Percentiles rank a stretch among this genome's conserved stretches.
Conservation (phyloP, 148 eudicot genomes). For the Persicaria tinctoria region DNA sequence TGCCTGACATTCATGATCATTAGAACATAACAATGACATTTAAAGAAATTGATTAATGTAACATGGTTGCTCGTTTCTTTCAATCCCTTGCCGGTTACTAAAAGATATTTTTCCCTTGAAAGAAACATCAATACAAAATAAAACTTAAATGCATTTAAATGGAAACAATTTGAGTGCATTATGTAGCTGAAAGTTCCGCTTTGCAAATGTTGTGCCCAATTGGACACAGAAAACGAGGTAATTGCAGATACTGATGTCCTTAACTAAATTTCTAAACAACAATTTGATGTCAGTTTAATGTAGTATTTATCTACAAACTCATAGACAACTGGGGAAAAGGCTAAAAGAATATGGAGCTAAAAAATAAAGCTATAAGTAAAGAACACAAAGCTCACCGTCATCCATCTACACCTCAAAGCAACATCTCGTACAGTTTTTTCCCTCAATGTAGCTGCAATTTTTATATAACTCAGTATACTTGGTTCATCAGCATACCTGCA, state of each 20-base stretch:
- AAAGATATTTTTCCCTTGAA: background rate
- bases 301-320: background rate
- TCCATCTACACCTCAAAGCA: slow-evolving; percentile 89
- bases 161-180: background rate
- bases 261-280: background rate
- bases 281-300: background rate
- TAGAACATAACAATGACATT: background rate
- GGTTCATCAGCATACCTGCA: slow-evolving; percentile 65
- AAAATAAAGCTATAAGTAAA: background rate
- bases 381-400: slow-evolving; percentile 54
- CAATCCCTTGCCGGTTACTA: background rate
- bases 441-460: slow-evolving; percentile 68
- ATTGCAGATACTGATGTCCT: background rate
- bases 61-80: background rate
- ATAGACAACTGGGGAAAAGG: background rate
- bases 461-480: slow-evolving; percentile 65
- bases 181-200: background rate
- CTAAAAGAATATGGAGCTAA: background rate
- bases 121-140: background rate
- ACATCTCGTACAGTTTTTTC: slow-evolving; percentile 92
- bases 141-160: background rate
- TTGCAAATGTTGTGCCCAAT: background rate
- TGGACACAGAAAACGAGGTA: background rate
- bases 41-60: background rate
- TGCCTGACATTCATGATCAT: background rate